Conservation (phyloP, 768 basidiomycete genomes). For the Strobilomyces confusus region DNA sequence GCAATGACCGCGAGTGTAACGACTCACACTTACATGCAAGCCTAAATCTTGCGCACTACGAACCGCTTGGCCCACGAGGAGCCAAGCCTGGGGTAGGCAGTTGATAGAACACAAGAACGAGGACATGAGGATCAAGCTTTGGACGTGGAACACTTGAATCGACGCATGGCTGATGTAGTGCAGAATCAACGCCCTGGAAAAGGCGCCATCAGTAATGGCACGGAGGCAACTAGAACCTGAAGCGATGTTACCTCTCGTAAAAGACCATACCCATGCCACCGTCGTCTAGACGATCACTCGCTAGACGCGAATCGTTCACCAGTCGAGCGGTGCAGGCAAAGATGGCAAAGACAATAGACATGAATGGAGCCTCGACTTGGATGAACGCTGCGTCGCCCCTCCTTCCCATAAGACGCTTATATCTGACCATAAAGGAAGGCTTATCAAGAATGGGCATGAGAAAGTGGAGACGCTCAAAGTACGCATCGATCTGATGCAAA, state of each 20-base stretch:
- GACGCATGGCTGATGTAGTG: slow-evolving; percentile 91
- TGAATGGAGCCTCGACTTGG: slow-evolving; percentile 67
- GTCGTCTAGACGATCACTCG: slow-evolving; percentile 58
- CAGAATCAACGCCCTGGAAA: slow-evolving; percentile 72
- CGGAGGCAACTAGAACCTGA: not conserved
- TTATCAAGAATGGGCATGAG: slow-evolving; percentile 86
- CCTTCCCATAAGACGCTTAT: slow-evolving; percentile 71
- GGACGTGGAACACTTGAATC: slow-evolving; percentile 82
- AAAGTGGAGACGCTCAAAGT: slow-evolving; percentile 85
- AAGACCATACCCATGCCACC: slow-evolving; percentile 89
- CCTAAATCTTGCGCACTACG: slow-evolving; percentile 89
- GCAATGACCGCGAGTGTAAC: slow-evolving; percentile 5
- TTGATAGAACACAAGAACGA: slow-evolving; percentile 91
- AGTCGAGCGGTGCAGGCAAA: slow-evolving; percentile 86
- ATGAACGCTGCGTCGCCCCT: slow-evolving; percentile 48
- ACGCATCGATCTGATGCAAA: slow-evolving; percentile 67
- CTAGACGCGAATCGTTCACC: slow-evolving; percentile 68
- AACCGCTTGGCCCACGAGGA: slow-evolving; percentile 86
- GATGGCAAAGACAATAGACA: slow-evolving; percentile 80
- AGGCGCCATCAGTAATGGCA: not conserved
- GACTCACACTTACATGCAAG: slow-evolving; percentile 67
- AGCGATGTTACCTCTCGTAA: slow-evolving; percentile 68
- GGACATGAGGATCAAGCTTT: slow-evolving; percentile 85
- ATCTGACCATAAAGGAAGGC: slow-evolving; percentile 72
- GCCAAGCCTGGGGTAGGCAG: slow-evolving; percentile 92